phyloP scores from a whole-genome alignment of 768 basidiomycete species.

The Leccinum truebloodii region DNA sequence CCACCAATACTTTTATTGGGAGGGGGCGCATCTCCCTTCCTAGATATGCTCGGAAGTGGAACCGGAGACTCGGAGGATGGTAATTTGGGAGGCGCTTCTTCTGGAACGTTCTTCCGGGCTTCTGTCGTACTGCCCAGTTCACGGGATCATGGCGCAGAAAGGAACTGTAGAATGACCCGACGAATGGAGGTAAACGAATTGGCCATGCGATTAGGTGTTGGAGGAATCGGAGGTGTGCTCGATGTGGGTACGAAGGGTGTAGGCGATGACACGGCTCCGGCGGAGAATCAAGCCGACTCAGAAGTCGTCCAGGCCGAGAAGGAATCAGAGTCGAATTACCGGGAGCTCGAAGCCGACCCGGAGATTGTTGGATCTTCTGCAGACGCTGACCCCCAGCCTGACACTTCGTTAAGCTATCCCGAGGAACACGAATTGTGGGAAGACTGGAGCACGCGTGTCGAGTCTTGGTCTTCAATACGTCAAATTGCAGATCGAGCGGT shows the following conservation, averaged over 20 bases:
- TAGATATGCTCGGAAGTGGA: conserved; percentile 28
- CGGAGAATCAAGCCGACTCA: conserved; percentile 5
- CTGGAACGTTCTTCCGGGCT: conserved; percentile 59
- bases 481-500: conserved; percentile 77
- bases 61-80: conserved; percentile 20
- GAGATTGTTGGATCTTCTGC: conserved; percentile 18
- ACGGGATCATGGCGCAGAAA: conserved; percentile 58
- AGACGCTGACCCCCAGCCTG: conserved; percentile 14
- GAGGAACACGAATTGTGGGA: conserved; percentile 44
- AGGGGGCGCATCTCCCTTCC: conserved; percentile 20
- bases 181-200: conserved; percentile 79
- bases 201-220: conserved; percentile 81
- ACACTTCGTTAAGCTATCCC: conserved; percentile 12
- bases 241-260: conserved; percentile 30
- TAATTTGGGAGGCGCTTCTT: conserved; percentile 10
- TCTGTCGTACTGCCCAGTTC: conserved; percentile 65
- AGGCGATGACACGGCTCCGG: neutral
- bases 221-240: conserved; percentile 68
- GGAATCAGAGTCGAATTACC: conserved; percentile 3
- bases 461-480: conserved; percentile 68
- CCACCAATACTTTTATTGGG: conserved; percentile 28
- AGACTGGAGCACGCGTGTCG: conserved; percentile 71
- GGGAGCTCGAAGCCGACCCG: conserved; percentile 20
- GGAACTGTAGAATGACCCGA: conserved; percentile 55
- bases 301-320: conserved; percentile 9